These are phyloP conservation scores for Fraxinus floribunda DNA, from an alignment of 305 asterid species.

Conservation along the genomic window DNA sequence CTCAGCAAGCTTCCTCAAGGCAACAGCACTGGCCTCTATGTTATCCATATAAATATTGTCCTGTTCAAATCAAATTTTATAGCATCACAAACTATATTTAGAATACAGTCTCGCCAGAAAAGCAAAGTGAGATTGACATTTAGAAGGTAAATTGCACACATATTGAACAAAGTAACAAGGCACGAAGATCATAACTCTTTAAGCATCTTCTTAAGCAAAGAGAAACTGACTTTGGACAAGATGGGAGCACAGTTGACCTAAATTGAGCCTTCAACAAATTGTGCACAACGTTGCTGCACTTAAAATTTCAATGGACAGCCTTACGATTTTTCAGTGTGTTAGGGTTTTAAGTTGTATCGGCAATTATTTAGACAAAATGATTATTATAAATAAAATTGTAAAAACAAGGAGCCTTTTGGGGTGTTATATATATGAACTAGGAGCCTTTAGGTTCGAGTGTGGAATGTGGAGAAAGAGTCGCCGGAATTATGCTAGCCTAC, in stretches of 20 bases:
- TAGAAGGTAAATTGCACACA: not conserved
- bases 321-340: not conserved
- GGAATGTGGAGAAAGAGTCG: not conserved
- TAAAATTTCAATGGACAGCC: not conserved
- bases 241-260: not conserved
- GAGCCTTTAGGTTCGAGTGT: not conserved
- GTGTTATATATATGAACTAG: not conserved
- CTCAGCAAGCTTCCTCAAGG: conserved; percentile 55
- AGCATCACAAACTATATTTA: not conserved
- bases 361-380: not conserved
- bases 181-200: not conserved
- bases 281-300: not conserved
- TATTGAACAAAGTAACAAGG: not conserved
- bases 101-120: not conserved
- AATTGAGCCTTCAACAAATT: not conserved
- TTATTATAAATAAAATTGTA: too few relatives aligned
- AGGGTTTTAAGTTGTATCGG: not conserved
- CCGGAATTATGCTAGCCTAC: not conserved
- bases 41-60: conserved; percentile 59
- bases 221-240: not conserved
- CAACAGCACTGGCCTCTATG: conserved; percentile 59
- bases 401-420: too few relatives aligned
- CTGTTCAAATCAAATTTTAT: conserved; percentile 35
- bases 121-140: conserved; percentile 6
- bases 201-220: not conserved